These are phyloP conservation scores for Backusella luteola DNA, from an alignment of 192 early-diverging fungal species.

Conservation along the genomic window DNA sequence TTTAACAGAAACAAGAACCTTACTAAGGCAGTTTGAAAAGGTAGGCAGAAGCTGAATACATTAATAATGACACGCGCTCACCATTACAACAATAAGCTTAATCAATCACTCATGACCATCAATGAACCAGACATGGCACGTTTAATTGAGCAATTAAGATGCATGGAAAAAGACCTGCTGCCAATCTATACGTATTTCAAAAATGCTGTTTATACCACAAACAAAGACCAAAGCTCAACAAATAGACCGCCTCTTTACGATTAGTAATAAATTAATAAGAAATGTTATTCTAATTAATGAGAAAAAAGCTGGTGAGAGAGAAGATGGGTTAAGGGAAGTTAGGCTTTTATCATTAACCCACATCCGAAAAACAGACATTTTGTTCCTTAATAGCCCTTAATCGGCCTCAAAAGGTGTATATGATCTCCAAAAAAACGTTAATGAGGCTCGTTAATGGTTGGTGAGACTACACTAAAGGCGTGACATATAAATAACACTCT, in stretches of 20 bases:
- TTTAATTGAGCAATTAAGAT: slow-evolving; percentile 7
- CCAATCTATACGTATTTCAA: slow-evolving; percentile 6
- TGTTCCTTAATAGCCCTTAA: no score
- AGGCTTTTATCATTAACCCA: no score
- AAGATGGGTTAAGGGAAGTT: no score
- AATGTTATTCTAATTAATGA: no score
- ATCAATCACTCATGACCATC: not conserved
- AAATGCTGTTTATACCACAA: slow-evolving; percentile 7
- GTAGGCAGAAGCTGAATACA: not conserved
- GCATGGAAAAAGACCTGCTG: not conserved
- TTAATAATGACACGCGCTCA: not conserved
- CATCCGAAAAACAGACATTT: no score
- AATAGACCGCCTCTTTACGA: not conserved
- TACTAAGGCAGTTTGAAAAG: not conserved
- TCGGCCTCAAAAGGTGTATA: no score
- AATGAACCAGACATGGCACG: not conserved
- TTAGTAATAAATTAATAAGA: not conserved
- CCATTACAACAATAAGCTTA: not conserved
- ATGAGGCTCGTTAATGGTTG: no score
- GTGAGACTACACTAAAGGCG: no score
- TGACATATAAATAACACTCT: no score
- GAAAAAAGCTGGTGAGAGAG: no score
- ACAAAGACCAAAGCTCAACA: not conserved
- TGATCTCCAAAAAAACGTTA: no score
- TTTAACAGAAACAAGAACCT: not conserved